These are phyloP conservation scores for Obba rivulosa DNA, from an alignment of 768 basidiomycete species.

Conservation along the genomic window DNA sequence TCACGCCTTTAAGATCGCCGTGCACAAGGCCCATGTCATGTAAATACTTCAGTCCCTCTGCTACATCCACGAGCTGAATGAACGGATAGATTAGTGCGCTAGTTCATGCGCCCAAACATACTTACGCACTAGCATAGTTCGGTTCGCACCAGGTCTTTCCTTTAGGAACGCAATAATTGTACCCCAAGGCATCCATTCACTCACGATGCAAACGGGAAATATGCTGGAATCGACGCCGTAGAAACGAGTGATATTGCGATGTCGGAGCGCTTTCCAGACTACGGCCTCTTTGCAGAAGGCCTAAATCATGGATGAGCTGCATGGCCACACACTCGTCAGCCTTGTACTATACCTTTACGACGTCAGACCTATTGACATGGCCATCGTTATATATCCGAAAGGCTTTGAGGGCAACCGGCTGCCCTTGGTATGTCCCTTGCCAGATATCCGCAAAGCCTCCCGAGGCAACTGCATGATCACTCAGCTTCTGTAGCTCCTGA, in stretches of 20 bases:
- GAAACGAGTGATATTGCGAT: conserved; percentile 2
- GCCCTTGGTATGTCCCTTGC: neutral
- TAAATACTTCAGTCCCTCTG: neutral
- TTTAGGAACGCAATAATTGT: conserved; percentile 2
- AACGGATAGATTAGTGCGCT: too few relatives aligned
- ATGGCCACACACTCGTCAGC: too few relatives aligned
- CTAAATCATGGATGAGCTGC: neutral
- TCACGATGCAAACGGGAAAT: conserved; percentile 5
- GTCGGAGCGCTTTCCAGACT: conserved; percentile 1
- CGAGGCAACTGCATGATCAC: neutral
- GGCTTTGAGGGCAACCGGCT: conserved; percentile 2
- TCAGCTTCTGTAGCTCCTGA: neutral
- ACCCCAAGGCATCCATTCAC: conserved; percentile 7
- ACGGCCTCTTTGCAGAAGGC: conserved; percentile 3
- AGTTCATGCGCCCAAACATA: too few relatives aligned
- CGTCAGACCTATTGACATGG: neutral
- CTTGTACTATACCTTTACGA: too few relatives aligned
- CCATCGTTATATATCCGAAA: conserved; percentile 1
- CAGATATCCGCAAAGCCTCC: conserved; percentile 9
- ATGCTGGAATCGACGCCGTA: conserved; percentile 1
- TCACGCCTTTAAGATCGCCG: conserved; percentile 5
- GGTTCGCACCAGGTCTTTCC: neutral
- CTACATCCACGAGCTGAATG: conserved; percentile 1
- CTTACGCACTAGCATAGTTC: conserved; percentile 2
- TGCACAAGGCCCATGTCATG: conserved; percentile 3